phyloP scores from a whole-genome alignment of 2,329 filamentous ascomycete genomes.

The Lachnellula subtilissima region DNA sequence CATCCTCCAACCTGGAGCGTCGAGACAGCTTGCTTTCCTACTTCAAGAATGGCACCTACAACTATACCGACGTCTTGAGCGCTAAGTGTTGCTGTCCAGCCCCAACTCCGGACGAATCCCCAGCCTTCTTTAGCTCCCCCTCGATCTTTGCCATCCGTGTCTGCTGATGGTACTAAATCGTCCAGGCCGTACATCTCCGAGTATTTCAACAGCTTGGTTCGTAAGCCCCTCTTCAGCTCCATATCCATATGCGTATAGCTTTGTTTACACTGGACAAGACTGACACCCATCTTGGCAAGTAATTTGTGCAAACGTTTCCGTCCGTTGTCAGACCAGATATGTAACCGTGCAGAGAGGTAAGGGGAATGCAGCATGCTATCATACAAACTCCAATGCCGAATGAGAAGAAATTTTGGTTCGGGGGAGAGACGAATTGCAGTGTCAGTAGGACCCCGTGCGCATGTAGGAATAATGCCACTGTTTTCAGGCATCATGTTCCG shows the following conservation, averaged over 20 bases:
- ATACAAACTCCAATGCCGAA: constrained; percentile 95
- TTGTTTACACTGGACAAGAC: constrained; percentile 87
- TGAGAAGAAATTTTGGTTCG: constrained; percentile 86
- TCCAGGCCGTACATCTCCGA: constrained; percentile 91
- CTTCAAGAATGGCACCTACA: constrained; percentile 85
- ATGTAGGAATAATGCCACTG: constrained; percentile 81
- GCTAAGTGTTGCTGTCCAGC: constrained; percentile 90
- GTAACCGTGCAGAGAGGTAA: constrained; percentile 84
- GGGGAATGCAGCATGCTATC: constrained; percentile 98
- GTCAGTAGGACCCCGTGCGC: constrained; percentile 83
- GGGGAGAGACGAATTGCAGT: constrained; percentile 88
- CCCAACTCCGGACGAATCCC: constrained; percentile 97
- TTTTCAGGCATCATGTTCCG: constrained; percentile 60
- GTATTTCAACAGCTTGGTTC: constrained; percentile 83
- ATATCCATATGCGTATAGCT: constrained; percentile 99
- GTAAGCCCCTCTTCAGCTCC: constrained; percentile 83
- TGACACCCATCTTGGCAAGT: constrained; percentile 96
- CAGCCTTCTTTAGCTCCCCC: constrained; percentile 81
- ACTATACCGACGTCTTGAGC: constrained; percentile 94
- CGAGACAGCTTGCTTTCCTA: constrained; percentile 54
- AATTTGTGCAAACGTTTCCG: constrained; percentile 88
- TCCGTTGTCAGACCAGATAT: constrained; percentile 90
- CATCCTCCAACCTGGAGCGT: constrained; percentile 24
- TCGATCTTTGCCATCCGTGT: constrained; percentile 64
- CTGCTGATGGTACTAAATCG: constrained; percentile 78